phyloP scores from a whole-genome alignment of 176 grass and related monocot species.

The Aegilops sharonensis region DNA sequence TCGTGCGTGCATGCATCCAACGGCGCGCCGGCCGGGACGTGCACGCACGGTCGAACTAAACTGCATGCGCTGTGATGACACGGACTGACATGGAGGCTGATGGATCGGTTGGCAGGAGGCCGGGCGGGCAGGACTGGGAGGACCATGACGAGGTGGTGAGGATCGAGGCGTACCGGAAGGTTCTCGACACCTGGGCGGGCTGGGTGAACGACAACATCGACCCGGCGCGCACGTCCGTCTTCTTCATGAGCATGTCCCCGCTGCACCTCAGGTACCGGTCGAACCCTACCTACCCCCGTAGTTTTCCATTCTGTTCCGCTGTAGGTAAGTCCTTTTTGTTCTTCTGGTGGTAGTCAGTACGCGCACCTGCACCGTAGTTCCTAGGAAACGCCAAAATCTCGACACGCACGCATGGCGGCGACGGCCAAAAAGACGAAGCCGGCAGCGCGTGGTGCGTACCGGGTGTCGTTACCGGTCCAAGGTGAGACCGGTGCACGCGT shows the following conservation, averaged over 20 bases:
- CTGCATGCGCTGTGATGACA: background rate
- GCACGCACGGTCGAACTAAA: background rate
- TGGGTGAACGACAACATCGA: slow-evolving; percentile 79
- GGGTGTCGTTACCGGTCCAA: background rate
- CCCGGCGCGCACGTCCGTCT: slow-evolving; percentile 75
- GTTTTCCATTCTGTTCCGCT: background rate
- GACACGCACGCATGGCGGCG: too few relatives aligned
- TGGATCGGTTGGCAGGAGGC: slow-evolving; percentile 41
- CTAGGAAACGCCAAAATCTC: too few relatives aligned
- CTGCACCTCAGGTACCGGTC: slow-evolving; percentile 65
- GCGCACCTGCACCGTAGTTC: too few relatives aligned
- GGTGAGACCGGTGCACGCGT: background rate
- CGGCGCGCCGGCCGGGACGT: too few relatives aligned
- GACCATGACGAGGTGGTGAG: slow-evolving; percentile 67
- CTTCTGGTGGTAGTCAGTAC: too few relatives aligned
- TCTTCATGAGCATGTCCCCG: slow-evolving; percentile 96
- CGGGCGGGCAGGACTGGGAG: slow-evolving; percentile 51
- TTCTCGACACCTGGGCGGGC: slow-evolving; percentile 69
- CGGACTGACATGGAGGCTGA: background rate
- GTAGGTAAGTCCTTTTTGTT: background rate
- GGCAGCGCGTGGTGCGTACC: slow-evolving; percentile 8
- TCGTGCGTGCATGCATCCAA: background rate
- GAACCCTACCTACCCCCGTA: background rate
- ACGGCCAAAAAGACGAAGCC: background rate
- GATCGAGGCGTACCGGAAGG: slow-evolving; percentile 60